Base-by-base conservation (phyloP, 2,329 filamentous ascomycete genomes). In the Plectosphaerella plurivora region DNA sequence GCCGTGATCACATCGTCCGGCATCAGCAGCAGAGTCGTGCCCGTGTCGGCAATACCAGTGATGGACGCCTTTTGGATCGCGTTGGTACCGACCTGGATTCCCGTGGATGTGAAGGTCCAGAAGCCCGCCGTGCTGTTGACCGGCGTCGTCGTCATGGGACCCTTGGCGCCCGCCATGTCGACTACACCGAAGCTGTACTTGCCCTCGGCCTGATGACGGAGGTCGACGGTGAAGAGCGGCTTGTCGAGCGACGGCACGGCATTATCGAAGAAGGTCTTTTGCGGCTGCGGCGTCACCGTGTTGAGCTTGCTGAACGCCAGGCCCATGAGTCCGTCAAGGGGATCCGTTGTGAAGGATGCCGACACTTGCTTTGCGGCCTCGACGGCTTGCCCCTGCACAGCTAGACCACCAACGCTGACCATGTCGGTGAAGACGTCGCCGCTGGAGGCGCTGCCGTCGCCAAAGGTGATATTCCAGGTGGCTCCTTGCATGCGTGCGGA, bases 11-110 rank as follows among this genome's bases (percentile, higher is more conserved):
- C 70, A 9, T 73, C 68, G 15, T 76, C 69, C 28, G 81, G 78
- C 24, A 86, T 69, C 48, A 88, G 78, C 63, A 89, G 72, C 50
- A 89, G 72, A 1, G 85, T 84, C 4, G 84, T 87, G 22, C 86
- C 86, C 3, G 87, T 89, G 67, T 90, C 87, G 25, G 82, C 75
- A 14, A 41, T 41, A 14, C 37, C 37, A 15, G 37, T 15, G 37
- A 41, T 41, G 15, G 37, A 12, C 15, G 37, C 14, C 37, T n/a
- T 15, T 14, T 41, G 37, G 10, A n/a, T 8, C 37, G 58, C 54
- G 49, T 52, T 49, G 47, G 37, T 42, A 50, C 82, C 83, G 53
- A 85, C 63, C 41, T 68, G 67, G 68, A 82, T 86, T 47, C 77
- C 79, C 28, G 73, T 70, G 15, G 79, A 72, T 22, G 73, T 79